Base-by-base conservation (phyloP, 768 basidiomycete genomes). In the Epithele typhae region DNA sequence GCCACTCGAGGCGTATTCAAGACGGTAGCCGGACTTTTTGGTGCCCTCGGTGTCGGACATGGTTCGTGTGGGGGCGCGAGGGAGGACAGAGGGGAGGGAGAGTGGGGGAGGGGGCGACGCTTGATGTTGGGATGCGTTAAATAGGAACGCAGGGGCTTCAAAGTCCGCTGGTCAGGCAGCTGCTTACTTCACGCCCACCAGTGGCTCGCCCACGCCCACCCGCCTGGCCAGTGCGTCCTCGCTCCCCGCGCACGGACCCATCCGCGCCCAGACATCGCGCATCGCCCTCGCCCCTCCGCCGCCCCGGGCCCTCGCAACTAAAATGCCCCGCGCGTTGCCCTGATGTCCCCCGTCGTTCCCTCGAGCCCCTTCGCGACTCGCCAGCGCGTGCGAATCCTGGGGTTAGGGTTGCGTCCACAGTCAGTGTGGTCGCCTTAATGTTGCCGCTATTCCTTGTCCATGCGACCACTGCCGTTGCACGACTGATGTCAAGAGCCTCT, bases 1-100 rank as follows among this genome's bases (percentile, higher is more conserved):
- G 49, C 68, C 73, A 46, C 79, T 81, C 37, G 67, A 49, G 42
- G 88, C 81, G 65, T 89, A 89, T 66, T 91, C 88, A 34, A 91
- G 70, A 55, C 88, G 81, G 69, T 91, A 91, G 51, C 83, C 83
- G 37, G 72, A 66, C 46, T 77, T 74, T 66, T 75, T 82, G 45
- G 43, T 48, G 15, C 52, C 57, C 52, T 68, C 69, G 25, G 49
- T 53, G 52, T 69, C 69, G 37, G 69, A 71, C 69, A 71, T 71
- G 37, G 46, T 54, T 34, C 27, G 33, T 12, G n/a, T 5, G 25
- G 34, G 33, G 6, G 37, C 34, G 45, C 45, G 27, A 38, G n/a
- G 9, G 44, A 39, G 41, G 43, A 52, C 38, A 19, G 41, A 43
- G 49, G 45, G 50, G 52, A 43, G 43, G 51, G 48, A 55, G 51